These are phyloP conservation scores for Prunus yedoensis DNA, from an alignment of 331 rosid species.

Conservation along the genomic window DNA sequence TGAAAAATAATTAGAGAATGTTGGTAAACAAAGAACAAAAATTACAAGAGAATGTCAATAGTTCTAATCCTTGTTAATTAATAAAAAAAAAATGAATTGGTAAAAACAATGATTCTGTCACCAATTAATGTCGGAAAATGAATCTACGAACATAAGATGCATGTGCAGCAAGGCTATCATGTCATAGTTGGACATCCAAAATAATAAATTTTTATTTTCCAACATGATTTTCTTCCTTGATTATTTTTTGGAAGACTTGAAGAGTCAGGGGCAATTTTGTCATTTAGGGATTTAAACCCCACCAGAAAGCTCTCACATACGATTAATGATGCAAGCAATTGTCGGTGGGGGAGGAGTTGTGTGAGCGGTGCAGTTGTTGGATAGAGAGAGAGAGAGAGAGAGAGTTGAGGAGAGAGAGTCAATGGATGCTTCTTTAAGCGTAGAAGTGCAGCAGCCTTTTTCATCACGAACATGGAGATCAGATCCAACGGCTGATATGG, in stretches of 20 bases:
- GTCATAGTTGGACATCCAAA: not conserved
- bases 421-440: constrained; percentile 9
- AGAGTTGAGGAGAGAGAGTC: not conserved
- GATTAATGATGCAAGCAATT: not conserved
- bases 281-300: too few species aligned
- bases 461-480: constrained; percentile 4
- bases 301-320: not conserved
- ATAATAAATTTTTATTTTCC: not conserved
- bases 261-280: not conserved
- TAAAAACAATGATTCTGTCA: not conserved
- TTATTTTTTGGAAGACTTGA: not conserved
- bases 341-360: constrained; percentile 19
- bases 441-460: not conserved
- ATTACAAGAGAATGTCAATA: not conserved
- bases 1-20: too few species aligned
- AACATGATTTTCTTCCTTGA: not conserved
- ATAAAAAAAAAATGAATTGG: not conserved
- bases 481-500: constrained; percentile 24
- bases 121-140: not conserved
- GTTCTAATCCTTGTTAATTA: not conserved
- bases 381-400: not conserved
- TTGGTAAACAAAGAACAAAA: too few species aligned
- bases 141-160: not conserved
- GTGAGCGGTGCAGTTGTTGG: not conserved
- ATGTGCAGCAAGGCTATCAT: not conserved